These are phyloP conservation scores for Phytophthora megakarya DNA, from an alignment of 352 stramenopile species.

Conservation along the genomic window DNA sequence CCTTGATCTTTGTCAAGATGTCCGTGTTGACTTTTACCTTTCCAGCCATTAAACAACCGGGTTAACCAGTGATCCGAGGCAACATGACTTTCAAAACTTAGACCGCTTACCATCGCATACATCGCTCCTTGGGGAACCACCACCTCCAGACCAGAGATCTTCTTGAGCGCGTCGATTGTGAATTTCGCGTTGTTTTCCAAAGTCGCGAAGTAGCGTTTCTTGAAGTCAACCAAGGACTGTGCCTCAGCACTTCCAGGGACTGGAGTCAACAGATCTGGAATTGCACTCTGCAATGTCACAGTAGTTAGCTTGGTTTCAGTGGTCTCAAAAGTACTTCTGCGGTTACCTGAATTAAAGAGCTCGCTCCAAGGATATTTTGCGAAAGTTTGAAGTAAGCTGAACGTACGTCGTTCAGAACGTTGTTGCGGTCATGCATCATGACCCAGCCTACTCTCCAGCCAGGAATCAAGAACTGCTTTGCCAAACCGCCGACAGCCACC, in stretches of 20 bases:
- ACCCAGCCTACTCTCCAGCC: conserved; percentile 97
- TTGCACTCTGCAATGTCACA: conserved; percentile 50
- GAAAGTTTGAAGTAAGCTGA: conserved; percentile 91
- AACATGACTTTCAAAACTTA: not conserved
- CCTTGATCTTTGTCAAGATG: conserved; percentile 79
- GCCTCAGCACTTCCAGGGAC: conserved; percentile 61
- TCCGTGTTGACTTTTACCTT: conserved; percentile 69
- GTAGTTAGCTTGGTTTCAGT: not conserved
- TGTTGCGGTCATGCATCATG: conserved; percentile 92
- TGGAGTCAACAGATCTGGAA: conserved; percentile 85
- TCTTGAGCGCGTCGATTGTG: conserved; percentile 71
- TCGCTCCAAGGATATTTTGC: conserved; percentile 94
- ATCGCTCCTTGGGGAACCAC: conserved; percentile 93
- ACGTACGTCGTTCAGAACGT: conserved; percentile 81
- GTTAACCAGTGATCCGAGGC: not conserved
- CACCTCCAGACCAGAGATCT: conserved; percentile 88
- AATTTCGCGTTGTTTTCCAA: conserved; percentile 90
- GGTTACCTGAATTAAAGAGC: conserved; percentile 82
- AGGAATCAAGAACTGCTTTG: conserved; percentile 96
- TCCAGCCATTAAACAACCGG: not conserved
- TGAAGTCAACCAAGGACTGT: conserved; percentile 78
- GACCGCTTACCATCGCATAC: conserved; percentile 90
- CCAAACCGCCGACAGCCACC: conserved; percentile 82
- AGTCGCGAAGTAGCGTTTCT: conserved; percentile 78
- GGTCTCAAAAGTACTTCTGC: not conserved